Percentiles rank a stretch among this genome's conserved stretches.
phyloP scores from a whole-genome alignment of 495 filamentous ascomycete genomes.

The Neurospora sp. region DNA sequence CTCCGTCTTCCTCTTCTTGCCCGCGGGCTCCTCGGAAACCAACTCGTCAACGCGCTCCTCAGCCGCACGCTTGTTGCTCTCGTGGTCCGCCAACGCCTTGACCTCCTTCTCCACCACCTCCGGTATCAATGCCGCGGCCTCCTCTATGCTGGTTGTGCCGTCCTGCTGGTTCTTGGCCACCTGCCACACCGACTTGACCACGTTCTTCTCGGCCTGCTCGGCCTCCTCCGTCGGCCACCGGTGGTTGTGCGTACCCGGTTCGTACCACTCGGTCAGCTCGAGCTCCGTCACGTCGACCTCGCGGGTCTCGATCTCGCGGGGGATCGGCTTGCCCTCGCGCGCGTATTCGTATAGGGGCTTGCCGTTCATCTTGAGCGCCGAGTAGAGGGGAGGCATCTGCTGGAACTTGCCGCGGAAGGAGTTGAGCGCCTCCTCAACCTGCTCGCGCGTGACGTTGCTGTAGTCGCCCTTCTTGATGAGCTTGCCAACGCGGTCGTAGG shows the following conservation, averaged over 20 bases:
- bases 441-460: slow-evolving; percentile 65
- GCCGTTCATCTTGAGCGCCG: slow-evolving; percentile 81
- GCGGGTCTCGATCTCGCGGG: slow-evolving; percentile 70
- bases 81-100: slow-evolving; percentile 32
- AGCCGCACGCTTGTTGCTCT: slow-evolving; percentile 38
- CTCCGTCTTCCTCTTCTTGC: slow-evolving; percentile 27
- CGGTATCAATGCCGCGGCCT: slow-evolving; percentile 26
- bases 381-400: slow-evolving; percentile 86
- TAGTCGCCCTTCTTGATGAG: slow-evolving; percentile 63
- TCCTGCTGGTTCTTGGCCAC: slow-evolving; percentile 33
- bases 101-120: slow-evolving; percentile 38
- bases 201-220: slow-evolving; percentile 55
- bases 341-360: slow-evolving; percentile 96
- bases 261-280: slow-evolving; percentile 79
- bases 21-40: slow-evolving; percentile 18
- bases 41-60: slow-evolving; percentile 34
- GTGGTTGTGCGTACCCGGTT: slow-evolving; percentile 66
- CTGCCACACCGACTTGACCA: slow-evolving; percentile 59
- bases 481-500: slow-evolving; percentile 79
- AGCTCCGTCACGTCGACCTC: slow-evolving; percentile 66
- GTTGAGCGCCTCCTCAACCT: slow-evolving; percentile 65
- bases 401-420: slow-evolving; percentile 77
- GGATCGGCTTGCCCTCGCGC: slow-evolving; percentile 72
- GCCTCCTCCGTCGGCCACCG: slow-evolving; percentile 69
- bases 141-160: slow-evolving; percentile 16